Conservation (phyloP, 495 filamentous ascomycete species). For the Aspergillus panamensis region DNA sequence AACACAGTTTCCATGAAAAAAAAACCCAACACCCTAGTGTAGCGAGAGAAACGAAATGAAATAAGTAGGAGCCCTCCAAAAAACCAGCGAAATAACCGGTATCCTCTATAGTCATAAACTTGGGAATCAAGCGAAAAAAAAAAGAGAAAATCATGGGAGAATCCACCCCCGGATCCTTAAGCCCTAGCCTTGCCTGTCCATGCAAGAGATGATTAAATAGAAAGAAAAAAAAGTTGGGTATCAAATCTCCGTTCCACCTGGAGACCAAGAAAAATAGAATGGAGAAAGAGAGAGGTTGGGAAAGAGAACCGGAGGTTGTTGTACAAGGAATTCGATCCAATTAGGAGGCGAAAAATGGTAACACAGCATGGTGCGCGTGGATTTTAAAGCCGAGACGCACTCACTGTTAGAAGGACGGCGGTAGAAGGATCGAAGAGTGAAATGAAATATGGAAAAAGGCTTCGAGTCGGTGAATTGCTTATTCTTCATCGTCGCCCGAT, state of each 20-base stretch:
- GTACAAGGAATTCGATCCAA: constrained; percentile 37
- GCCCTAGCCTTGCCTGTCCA: constrained; percentile 29
- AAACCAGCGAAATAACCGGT: constrained; percentile 41
- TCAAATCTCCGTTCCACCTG: neutral
- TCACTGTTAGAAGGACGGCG: no score
- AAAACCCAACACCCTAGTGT: constrained; percentile 38
- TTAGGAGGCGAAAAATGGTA: constrained; percentile 13
- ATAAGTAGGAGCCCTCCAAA: no score
- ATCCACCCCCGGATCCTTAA: constrained; percentile 24
- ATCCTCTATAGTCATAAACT: constrained; percentile 48
- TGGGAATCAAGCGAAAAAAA: constrained; percentile 15
- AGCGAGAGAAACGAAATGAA: constrained; percentile 42
- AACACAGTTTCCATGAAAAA: constrained; percentile 32
- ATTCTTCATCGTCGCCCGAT: constrained; percentile 47
- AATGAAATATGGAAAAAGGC: constrained; percentile 10
- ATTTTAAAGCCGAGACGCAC: constrained; percentile 8
- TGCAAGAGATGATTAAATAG: constrained; percentile 18
- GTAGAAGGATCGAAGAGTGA: constrained; percentile 11
- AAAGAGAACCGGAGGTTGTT: constrained; percentile 35
- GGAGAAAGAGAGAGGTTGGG: constrained; percentile 9
- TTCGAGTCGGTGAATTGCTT: constrained; percentile 19
- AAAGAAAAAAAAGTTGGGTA: neutral
- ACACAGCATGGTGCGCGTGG: constrained; percentile 13
- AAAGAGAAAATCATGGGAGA: constrained; percentile 27
- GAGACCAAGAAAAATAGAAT: constrained; percentile 16